Base-by-base conservation (phyloP, 139 green algal genomes). In the Ettlia oleoabundans region DNA sequence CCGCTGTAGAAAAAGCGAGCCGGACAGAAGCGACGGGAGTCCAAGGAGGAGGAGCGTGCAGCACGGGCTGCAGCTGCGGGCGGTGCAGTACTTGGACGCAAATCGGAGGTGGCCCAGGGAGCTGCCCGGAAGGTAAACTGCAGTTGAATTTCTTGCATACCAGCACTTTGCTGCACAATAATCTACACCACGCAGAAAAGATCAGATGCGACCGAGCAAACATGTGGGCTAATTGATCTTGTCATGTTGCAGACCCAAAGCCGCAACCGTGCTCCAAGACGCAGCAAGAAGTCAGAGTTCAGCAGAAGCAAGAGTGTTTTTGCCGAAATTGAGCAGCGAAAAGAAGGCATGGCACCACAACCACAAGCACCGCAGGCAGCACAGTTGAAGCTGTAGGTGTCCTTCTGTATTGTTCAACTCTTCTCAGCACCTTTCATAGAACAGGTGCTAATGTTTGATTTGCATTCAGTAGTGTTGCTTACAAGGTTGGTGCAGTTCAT, bases 231-330 rank as follows among this genome's bases (percentile, higher is more conserved):
- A n/a, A n/a, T n/a, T n/a, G n/a, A n/a, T n/a, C n/a, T n/a, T n/a
- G n/a, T n/a, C n/a, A n/a, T n/a, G 47, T 24, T 58, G 47, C 47
- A 58, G 47, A 58, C n/a, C n/a, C 40, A 41, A 30, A 6, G 74
- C 40, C 38, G 70, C 70, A 43, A 32, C 42, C 24, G 33, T 18
- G 6, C 3, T 2, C 2, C 65, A 0, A 28, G 1, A 4, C 41
- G 32, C 41, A 38, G 21, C 42, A 43, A 64, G 43, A 37, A 77
- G 22, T 82, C 72, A 0, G 87, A 96, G 35, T 93, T 88, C 69
- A 86, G 79, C 37, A 90, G 86, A 72, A 92, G 84, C 22, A 62
- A 77, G 0, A 83, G 85, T 1, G 88, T 96, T 33, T 96, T 97
- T 88, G 90, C 86, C 4, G 86, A 89, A 81, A 77, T 96, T 22